Conservation (phyloP, 148 eudicot genomes). For the Cornus kousa region DNA sequence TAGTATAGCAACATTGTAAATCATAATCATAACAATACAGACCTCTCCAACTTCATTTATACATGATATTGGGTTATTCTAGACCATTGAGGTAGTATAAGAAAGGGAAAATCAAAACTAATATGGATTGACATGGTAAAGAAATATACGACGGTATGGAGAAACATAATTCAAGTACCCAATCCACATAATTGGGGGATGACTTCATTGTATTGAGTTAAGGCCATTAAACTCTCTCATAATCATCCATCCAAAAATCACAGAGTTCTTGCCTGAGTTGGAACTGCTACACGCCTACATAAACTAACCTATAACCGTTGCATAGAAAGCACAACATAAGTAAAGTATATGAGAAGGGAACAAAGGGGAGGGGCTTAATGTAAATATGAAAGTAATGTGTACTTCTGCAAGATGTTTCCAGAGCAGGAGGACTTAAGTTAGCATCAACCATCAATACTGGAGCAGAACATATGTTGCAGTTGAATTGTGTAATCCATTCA, state of each 20-base stretch:
- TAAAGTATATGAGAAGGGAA: neutral
- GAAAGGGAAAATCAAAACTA: neutral
- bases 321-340: neutral
- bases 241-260: neutral
- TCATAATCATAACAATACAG: neutral
- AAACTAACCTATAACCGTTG: neutral
- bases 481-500: conserved; percentile 69
- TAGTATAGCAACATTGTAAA: neutral
- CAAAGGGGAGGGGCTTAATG: neutral
- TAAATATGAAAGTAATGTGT: conserved; percentile 10
- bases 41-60: neutral
- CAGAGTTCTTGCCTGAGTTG: neutral
- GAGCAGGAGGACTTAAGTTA: conserved; percentile 67
- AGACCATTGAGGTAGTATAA: neutral
- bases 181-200: neutral
- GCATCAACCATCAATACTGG: conserved; percentile 93
- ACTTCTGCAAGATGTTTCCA: conserved; percentile 72
- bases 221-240: neutral
- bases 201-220: too few species aligned
- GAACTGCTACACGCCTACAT: neutral
- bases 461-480: conserved; percentile 39
- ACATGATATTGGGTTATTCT: too few species aligned
- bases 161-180: neutral
- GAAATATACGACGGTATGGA: neutral
- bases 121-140: neutral